Conservation (phyloP, 2,329 filamentous ascomycete genomes). For the Penicillium sp. region DNA sequence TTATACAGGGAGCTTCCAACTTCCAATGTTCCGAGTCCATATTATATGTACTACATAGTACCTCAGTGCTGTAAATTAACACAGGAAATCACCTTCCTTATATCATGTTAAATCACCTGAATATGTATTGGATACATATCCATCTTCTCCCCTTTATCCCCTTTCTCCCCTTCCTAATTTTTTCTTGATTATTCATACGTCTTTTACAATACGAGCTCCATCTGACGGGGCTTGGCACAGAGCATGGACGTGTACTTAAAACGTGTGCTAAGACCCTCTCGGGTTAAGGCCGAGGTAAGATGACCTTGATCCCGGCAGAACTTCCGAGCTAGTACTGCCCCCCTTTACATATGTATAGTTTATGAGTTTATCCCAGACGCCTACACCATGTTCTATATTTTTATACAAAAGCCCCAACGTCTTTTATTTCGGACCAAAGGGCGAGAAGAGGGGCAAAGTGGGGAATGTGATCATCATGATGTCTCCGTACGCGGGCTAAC, state of each 20-base stretch:
- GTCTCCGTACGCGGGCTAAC: conserved; percentile 15
- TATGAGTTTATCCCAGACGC: not conserved
- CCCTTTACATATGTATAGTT: not conserved
- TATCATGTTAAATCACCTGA: too few relatives aligned
- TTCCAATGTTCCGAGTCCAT: too few relatives aligned
- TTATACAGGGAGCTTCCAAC: too few relatives aligned
- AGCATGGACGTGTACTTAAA: not conserved
- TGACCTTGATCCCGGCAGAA: not conserved
- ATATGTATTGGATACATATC: too few relatives aligned
- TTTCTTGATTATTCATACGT: too few relatives aligned
- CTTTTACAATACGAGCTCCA: not conserved
- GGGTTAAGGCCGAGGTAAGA: not conserved
- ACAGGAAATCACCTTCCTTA: too few relatives aligned
- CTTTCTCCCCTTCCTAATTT: too few relatives aligned
- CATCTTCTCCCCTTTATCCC: too few relatives aligned
- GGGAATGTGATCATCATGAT: conserved; percentile 19
- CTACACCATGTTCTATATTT: not conserved
- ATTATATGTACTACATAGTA: too few relatives aligned
- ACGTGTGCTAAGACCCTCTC: not conserved
- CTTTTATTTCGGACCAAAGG: not conserved
- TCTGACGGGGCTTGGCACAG: not conserved
- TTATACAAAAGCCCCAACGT: not conserved
- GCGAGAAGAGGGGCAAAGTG: conserved; percentile 7
- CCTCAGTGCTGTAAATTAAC: too few relatives aligned
- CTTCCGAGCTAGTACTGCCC: not conserved